These are phyloP conservation scores for Delphinella strobiligena DNA, from an alignment of 2,329 filamentous ascomycete genomes.

Conservation along the genomic window DNA sequence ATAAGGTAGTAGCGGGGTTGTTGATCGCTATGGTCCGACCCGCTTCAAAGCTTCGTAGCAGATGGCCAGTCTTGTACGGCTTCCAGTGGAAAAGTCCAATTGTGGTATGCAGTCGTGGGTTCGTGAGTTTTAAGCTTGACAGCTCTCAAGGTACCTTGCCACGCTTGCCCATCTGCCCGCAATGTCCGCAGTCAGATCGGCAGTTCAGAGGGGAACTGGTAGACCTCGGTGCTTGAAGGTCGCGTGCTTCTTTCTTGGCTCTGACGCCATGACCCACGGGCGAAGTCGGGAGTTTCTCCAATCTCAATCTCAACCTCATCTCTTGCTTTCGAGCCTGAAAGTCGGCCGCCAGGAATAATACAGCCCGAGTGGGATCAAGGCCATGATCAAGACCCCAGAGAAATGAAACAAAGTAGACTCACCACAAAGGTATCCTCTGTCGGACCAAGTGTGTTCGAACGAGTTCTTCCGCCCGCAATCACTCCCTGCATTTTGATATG, in stretches of 20 bases:
- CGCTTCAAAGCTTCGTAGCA: neutral
- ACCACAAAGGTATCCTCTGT: slow-evolving; percentile 6
- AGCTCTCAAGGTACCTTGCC: too few species aligned
- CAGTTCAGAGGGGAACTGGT: neutral
- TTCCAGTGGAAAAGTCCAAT: too few species aligned
- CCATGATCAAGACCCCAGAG: slow-evolving; percentile 1
- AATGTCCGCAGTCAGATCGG: neutral
- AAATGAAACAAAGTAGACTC: neutral
- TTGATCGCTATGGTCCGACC: neutral
- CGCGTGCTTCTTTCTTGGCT: neutral
- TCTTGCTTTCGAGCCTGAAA: neutral
- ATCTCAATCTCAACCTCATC: neutral
- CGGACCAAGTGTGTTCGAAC: slow-evolving; percentile 7
- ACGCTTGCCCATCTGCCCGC: neutral
- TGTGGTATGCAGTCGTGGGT: too few species aligned
- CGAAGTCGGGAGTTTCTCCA: neutral
- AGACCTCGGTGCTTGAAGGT: neutral
- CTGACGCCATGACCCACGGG: neutral
- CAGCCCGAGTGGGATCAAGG: neutral
- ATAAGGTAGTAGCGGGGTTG: neutral
- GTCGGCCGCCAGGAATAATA: neutral
- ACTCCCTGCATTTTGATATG: slow-evolving; percentile 3
- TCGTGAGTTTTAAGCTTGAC: too few species aligned
- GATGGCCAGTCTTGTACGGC: too few species aligned
- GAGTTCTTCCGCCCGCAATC: slow-evolving; percentile 4